Evolutionary conservation across 2,329 filamentous ascomycete genomes (phyloP), one percentile per base, ranked within the genome.

Genomic region (Dryadomyces sulphureus): DNA sequence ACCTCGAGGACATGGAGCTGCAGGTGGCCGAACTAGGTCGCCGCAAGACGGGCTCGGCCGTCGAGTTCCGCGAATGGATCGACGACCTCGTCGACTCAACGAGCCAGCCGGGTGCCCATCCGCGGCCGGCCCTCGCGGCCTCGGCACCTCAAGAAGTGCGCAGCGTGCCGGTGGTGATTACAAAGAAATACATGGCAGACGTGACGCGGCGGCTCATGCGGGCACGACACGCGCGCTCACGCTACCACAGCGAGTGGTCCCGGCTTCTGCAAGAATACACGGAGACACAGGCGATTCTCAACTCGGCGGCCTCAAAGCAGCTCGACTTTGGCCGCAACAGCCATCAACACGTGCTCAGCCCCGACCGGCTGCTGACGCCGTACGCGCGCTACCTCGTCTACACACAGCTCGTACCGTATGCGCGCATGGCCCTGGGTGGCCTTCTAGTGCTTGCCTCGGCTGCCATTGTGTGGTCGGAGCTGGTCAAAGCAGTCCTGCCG

Each of bases 391-490:
- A 92, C 58, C 63, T 93, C 24, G 66, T 87, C 43, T 74, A 94
- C 59, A 83, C 79, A 47, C 75, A 86, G 55, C 52, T 89, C 20
- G 64, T 92, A 25, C 92, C 92, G 0, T 75, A 73, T 44, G 53
- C 79, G 0, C 77, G 80, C 43, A 68, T 88, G 40, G 58, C 68
- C 7, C 60, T 84, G 5, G 87, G 84, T n/a, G 64, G 66, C 1
- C 56, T 92, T 47, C 71, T 93, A 20, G 73, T 81, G 0, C 58
- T 83, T 1, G 88, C 87, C 2, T 96, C 92, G 0, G 69, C 77
- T 43, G 84, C 80, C 54, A 83, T 98, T 50, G 73, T 96, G 44
- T 96, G 89, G 88, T 94, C 89, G 1, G 92, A 98, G 67, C 65
- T 94, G 46, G 77, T 94, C 62, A 93, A 92, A 60, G 77, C 79